Conservation (phyloP, 176 grass and related monocot genomes). For the Musa acuminata region DNA sequence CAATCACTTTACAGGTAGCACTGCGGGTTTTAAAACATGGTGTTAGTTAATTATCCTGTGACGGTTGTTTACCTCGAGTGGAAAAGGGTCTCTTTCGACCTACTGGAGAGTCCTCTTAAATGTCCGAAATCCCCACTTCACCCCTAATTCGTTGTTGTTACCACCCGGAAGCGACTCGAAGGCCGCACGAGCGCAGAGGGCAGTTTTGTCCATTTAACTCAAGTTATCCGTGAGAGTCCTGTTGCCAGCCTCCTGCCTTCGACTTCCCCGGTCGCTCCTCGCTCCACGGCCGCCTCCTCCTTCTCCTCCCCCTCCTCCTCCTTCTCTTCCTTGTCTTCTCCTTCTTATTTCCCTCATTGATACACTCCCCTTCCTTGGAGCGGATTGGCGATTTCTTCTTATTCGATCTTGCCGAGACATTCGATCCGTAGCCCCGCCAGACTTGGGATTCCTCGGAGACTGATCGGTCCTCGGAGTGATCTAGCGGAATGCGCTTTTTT, state of each 20-base stretch:
- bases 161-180: too few relatives aligned
- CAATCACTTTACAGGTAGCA: too few relatives aligned
- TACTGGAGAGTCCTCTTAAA: too few relatives aligned
- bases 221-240: background rate
- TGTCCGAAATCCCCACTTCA: too few relatives aligned
- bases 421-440: background rate
- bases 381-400: background rate
- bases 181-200: background rate
- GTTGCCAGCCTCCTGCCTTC: background rate
- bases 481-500: background rate
- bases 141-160: too few relatives aligned
- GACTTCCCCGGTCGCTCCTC: background rate
- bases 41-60: too few relatives aligned
- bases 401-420: background rate
- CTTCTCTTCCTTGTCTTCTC: background rate
- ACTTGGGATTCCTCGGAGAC: background rate
- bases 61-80: too few relatives aligned
- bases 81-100: too few relatives aligned
- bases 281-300: background rate
- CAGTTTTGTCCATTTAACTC: background rate
- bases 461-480: background rate
- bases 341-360: background rate
- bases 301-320: background rate
- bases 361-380: background rate
- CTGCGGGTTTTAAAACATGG: accelerated